Evolutionary conservation across 306 rosid species (phyloP).

Genomic region (Prinsepia uniflora): DNA sequence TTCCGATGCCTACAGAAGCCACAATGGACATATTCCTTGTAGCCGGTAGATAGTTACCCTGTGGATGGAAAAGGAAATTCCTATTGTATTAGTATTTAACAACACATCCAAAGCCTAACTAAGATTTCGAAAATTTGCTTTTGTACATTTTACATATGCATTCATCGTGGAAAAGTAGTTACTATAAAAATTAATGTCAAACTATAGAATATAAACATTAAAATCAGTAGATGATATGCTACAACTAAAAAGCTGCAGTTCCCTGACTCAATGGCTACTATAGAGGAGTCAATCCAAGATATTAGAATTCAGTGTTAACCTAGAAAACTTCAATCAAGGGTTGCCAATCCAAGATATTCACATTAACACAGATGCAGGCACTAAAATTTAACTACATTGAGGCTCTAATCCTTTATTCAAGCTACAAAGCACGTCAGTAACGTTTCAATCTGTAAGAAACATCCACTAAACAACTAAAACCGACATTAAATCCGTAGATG

Average conservation of each 20-base stretch:
- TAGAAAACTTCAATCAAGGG: not conserved
- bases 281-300: no score
- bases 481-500: no score
- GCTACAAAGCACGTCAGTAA: not conserved
- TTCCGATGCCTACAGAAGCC: conserved; percentile 34
- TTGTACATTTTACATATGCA: not conserved
- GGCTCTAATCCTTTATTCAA: not conserved
- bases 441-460: not conserved
- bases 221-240: not conserved
- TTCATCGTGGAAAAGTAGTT: not conserved
- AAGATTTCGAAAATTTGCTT: not conserved
- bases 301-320: not conserved
- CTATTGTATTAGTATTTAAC: not conserved
- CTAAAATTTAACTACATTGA: not conserved
- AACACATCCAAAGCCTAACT: not conserved
- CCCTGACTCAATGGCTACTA: not conserved
- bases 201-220: not conserved
- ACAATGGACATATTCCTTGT: conserved; percentile 43
- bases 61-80: conserved; percentile 16
- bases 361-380: not conserved
- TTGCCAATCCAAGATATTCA: not conserved
- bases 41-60: conserved; percentile 39
- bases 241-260: not conserved
- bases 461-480: no score
- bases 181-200: not conserved